Conservation (phyloP, 352 stramenopile species). For the Pythium phragmiticola region DNA sequence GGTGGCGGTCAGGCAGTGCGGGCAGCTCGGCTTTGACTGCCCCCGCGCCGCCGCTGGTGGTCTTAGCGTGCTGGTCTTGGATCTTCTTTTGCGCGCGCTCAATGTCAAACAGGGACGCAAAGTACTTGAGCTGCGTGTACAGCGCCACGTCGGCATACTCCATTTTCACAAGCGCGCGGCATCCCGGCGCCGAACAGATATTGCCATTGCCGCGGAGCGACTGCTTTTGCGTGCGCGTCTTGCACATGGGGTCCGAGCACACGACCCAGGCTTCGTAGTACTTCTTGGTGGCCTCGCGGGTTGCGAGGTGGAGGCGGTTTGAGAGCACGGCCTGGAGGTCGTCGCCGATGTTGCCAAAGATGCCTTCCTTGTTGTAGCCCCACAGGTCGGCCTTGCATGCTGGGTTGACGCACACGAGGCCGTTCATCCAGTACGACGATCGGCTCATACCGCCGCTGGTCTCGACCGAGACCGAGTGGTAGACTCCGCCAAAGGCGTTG, state of each 20-base stretch:
- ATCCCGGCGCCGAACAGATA: slow-evolving; percentile 91
- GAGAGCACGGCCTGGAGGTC: slow-evolving; percentile 76
- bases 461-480: slow-evolving; percentile 23
- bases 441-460: not conserved
- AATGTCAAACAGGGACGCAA: slow-evolving; percentile 95
- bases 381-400: slow-evolving; percentile 80
- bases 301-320: slow-evolving; percentile 81
- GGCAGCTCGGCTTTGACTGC: slow-evolving; percentile 38
- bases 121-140: slow-evolving; percentile 97
- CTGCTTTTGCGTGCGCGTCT: slow-evolving; percentile 93
- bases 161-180: slow-evolving; percentile 87
- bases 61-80: slow-evolving; percentile 53
- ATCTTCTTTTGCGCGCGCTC: slow-evolving; percentile 87
- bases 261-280: slow-evolving; percentile 91
- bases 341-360: slow-evolving; percentile 70
- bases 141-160: slow-evolving; percentile 90
- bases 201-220: slow-evolving; percentile 92
- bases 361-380: slow-evolving; percentile 76
- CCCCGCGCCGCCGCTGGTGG: slow-evolving; percentile 7
- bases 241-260: slow-evolving; percentile 95
- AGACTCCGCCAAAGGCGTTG: slow-evolving; percentile 78
- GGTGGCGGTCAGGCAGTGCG: slow-evolving; percentile 60
- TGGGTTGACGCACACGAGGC: slow-evolving; percentile 60
- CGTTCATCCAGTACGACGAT: slow-evolving; percentile 35
- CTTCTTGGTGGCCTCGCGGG: slow-evolving; percentile 69